A percentile compares a stretch with the other conserved stretches of the same genome.
These are phyloP conservation scores for Plicaturopsis crispa DNA, from an alignment of 768 basidiomycete species.

Conservation along the genomic window DNA sequence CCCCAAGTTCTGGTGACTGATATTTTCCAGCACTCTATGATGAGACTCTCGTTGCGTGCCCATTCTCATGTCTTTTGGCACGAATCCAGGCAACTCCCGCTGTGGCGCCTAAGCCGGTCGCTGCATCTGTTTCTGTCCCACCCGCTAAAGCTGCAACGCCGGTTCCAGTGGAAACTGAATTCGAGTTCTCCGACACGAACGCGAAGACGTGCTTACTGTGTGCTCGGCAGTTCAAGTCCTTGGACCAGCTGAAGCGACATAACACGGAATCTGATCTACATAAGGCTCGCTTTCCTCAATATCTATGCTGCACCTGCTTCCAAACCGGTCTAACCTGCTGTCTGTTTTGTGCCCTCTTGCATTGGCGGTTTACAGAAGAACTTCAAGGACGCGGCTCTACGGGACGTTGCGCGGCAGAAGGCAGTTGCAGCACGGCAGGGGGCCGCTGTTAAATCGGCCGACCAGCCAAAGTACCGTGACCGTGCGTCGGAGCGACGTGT, in stretches of 20 bases:
- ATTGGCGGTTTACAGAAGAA: slow-evolving; percentile 60
- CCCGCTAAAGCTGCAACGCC: slow-evolving; percentile 26
- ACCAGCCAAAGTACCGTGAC: slow-evolving; percentile 86
- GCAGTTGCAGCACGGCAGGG: slow-evolving; percentile 35
- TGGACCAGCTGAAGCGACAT: slow-evolving; percentile 83
- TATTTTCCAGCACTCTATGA: neutral
- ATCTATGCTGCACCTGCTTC: slow-evolving; percentile 17
- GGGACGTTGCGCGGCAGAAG: slow-evolving; percentile 71
- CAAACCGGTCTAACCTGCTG: slow-evolving; percentile 22
- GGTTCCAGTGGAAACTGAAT: slow-evolving; percentile 48
- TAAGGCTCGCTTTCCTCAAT: slow-evolving; percentile 63
- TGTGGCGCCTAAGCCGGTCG: neutral
- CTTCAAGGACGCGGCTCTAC: slow-evolving; percentile 60
- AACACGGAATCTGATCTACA: slow-evolving; percentile 92
- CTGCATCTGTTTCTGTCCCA: slow-evolving; percentile 11
- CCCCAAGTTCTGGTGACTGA: slow-evolving; percentile 3
- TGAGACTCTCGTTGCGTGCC: neutral
- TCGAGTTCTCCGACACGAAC: slow-evolving; percentile 75
- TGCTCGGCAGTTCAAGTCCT: slow-evolving; percentile 83
- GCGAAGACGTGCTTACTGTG: slow-evolving; percentile 85
- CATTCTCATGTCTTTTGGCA: neutral
- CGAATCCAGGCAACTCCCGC: neutral
- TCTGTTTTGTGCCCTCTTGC: slow-evolving; percentile 10
- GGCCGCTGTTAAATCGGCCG: slow-evolving; percentile 18
- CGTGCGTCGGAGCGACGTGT: slow-evolving; percentile 87